Evolutionary conservation across 805 yeast species (phyloP).

Genomic region (Priceomyces castillae): DNA sequence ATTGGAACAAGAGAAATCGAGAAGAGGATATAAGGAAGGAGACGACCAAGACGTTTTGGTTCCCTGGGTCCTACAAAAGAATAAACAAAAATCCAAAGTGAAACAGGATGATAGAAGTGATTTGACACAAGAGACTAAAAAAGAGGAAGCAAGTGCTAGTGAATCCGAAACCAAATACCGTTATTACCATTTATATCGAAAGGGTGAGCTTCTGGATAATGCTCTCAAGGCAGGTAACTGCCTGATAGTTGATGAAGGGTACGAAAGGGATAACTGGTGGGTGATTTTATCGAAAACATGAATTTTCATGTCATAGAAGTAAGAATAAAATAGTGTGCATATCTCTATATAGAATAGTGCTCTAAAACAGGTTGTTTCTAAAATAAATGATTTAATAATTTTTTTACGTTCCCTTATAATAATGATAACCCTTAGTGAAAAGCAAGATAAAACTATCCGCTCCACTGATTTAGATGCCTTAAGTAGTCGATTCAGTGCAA

Average conservation of each 20-base stretch:
- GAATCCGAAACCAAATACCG: constrained; percentile 61
- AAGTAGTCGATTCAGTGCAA: constrained; percentile 60
- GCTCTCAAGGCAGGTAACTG: constrained; percentile 69
- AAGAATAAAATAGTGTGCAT: neutral
- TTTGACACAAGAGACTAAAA: constrained; percentile 12
- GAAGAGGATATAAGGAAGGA: constrained; percentile 89
- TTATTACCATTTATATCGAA: constrained; percentile 80
- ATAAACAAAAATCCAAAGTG: constrained; percentile 1
- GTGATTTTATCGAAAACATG: constrained; percentile 24
- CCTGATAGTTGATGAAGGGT: constrained; percentile 64
- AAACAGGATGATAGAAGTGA: constrained; percentile 9
- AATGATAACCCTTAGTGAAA: constrained; percentile 33
- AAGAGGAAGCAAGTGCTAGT: constrained; percentile 9
- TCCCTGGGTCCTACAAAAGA: constrained; percentile 83
- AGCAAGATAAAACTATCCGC: constrained; percentile 45
- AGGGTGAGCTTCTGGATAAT: constrained; percentile 80
- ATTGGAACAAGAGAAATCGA: constrained; percentile 78
- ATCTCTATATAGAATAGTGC: neutral
- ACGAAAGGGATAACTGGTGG: constrained; percentile 97
- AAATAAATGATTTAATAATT: neutral
- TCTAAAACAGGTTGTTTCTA: too few species aligned
- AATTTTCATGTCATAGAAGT: neutral
- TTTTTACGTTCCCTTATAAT: neutral
- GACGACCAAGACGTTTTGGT: constrained; percentile 92
- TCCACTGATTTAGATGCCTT: constrained; percentile 70